Percentiles rank a stretch among this genome's conserved stretches.
Evolutionary conservation across 306 rosid species (phyloP).

Genomic region (Cucurbita argyrosperma): DNA sequence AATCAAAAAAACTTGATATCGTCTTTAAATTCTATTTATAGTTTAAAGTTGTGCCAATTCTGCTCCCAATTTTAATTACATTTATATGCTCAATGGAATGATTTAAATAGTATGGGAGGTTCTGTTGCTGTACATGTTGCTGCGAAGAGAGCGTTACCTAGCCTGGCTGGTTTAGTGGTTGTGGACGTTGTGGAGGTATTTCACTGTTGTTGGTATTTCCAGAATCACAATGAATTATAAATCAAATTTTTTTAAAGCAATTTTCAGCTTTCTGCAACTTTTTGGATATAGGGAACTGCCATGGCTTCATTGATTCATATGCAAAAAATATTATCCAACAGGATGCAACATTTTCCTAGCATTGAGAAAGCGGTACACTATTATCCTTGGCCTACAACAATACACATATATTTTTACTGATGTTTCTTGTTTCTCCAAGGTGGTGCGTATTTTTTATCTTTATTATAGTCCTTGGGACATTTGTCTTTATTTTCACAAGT

Average conservation of each 20-base stretch:
- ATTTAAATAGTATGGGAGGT: conserved; percentile 72
- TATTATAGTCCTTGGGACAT: not conserved
- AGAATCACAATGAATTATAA: not conserved
- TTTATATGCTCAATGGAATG: conserved; percentile 4
- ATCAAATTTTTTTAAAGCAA: not conserved
- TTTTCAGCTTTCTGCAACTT: not conserved
- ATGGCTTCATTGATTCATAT: conserved; percentile 85
- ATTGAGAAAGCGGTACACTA: conserved; percentile 69
- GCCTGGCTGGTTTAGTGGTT: conserved; percentile 82
- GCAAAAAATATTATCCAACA: conserved; percentile 81
- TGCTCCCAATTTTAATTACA: not conserved
- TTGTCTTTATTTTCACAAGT: not conserved
- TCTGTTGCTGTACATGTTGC: conserved; percentile 92
- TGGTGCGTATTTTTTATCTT: not conserved
- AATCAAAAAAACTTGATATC: not conserved
- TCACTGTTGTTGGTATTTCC: not conserved
- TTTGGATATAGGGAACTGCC: conserved; percentile 77
- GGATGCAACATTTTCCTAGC: conserved; percentile 83
- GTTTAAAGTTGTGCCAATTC: not conserved
- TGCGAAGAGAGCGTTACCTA: conserved; percentile 46
- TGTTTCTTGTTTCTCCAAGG: not conserved
- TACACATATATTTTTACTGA: not conserved
- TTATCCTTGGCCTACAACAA: not conserved
- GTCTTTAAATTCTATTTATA: not conserved
- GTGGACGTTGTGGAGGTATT: conserved; percentile 97